These are phyloP conservation scores for Juncus effusus DNA, from an alignment of 176 grass and related monocot species.

Conservation along the genomic window DNA sequence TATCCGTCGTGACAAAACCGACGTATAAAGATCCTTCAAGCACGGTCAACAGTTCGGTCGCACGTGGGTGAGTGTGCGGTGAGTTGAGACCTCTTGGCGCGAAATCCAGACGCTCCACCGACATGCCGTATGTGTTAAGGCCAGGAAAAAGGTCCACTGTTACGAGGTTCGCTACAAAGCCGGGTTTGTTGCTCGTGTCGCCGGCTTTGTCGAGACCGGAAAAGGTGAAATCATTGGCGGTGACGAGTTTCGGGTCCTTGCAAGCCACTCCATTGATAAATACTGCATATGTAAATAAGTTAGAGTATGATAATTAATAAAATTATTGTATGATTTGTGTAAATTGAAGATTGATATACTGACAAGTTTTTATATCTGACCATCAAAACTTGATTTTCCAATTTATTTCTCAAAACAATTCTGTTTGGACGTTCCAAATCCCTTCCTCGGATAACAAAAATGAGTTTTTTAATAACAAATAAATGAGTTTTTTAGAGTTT, in stretches of 20 bases:
- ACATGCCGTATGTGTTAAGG: constrained; percentile 34
- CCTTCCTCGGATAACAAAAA: too few relatives aligned
- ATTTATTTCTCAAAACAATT: too few relatives aligned
- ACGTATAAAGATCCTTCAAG: constrained; percentile 37
- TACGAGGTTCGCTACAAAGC: constrained; percentile 16
- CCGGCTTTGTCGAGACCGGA: constrained; percentile 14
- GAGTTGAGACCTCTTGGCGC: constrained; percentile 34
- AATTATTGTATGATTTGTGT: too few relatives aligned
- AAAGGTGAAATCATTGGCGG: constrained; percentile 27
- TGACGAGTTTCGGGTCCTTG: constrained; percentile 18
- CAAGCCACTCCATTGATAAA: constrained; percentile 25
- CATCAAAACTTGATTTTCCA: too few relatives aligned
- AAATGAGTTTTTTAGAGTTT: too few relatives aligned
- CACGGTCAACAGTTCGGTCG: constrained; percentile 33
- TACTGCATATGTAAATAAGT: neutral
- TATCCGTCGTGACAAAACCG: constrained; percentile 33
- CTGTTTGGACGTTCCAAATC: too few relatives aligned
- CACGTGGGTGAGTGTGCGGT: constrained; percentile 36
- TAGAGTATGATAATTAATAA: too few relatives aligned
- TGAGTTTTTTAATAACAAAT: too few relatives aligned
- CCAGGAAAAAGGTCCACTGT: constrained; percentile 26
- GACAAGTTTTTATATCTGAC: too few relatives aligned
- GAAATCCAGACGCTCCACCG: constrained; percentile 30
- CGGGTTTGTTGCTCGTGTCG: constrained; percentile 34
- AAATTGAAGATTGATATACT: too few relatives aligned